Evolutionary conservation across 306 rosid genomes (phyloP).

Genomic region (Betula pendula): DNA sequence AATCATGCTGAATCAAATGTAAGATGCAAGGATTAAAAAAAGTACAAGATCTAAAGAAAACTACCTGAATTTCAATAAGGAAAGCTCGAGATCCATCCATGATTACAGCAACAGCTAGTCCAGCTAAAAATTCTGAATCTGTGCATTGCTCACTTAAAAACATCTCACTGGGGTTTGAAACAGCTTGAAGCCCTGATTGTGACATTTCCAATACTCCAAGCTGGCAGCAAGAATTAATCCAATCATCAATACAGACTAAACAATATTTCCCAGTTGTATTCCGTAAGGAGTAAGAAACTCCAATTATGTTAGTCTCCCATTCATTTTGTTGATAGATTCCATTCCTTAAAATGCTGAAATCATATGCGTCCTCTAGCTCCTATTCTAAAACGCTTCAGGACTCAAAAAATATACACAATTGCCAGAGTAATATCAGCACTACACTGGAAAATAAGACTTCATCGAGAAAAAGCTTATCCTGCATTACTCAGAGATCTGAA

Average conservation of each 20-base stretch:
- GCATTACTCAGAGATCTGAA: neutral
- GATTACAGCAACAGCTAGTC: constrained; percentile 78
- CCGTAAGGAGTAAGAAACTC: neutral
- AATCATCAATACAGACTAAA: constrained; percentile 23
- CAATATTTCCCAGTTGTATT: constrained; percentile 1
- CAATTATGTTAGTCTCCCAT: neutral
- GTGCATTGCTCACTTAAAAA: constrained; percentile 68
- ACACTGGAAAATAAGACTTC: neutral
- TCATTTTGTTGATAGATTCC: neutral
- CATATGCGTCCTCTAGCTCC: neutral
- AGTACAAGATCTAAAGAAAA: constrained; percentile 8
- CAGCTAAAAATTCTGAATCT: constrained; percentile 73
- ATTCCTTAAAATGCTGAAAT: neutral
- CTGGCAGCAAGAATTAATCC: constrained; percentile 42
- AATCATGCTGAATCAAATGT: neutral
- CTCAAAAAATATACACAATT: neutral
- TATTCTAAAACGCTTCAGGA: neutral
- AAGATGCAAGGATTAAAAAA: neutral
- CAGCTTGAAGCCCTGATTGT: constrained; percentile 66
- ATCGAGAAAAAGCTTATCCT: neutral
- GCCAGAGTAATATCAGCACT: neutral
- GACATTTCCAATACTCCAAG: constrained; percentile 97
- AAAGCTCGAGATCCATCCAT: constrained; percentile 95
- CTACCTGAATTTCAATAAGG: constrained; percentile 90
- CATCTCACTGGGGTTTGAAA: constrained; percentile 74